Percentiles rank a stretch among this genome's conserved stretches.
phyloP scores from a whole-genome alignment of 2,329 filamentous ascomycete species.

The Peltaster fructicola region DNA sequence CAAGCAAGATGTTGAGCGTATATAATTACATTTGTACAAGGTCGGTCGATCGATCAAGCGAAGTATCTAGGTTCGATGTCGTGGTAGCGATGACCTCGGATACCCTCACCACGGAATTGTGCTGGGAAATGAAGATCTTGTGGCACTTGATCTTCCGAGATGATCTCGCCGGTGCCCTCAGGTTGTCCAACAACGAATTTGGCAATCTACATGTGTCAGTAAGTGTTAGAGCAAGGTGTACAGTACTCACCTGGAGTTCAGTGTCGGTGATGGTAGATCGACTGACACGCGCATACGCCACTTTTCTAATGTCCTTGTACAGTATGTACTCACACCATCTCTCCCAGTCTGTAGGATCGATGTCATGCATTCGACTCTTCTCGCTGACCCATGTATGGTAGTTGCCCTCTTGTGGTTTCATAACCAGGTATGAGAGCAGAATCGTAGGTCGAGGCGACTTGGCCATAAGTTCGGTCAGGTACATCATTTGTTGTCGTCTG shows the following conservation, averaged over 20 bases:
- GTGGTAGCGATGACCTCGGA: conserved; percentile 80
- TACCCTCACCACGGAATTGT: conserved; percentile 68
- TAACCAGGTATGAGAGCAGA: conserved; percentile 81
- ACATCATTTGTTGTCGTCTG: conserved; percentile 67
- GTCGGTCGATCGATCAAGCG: neutral
- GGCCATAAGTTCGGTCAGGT: conserved; percentile 77
- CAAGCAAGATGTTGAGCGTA: too few relatives aligned
- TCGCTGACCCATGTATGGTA: conserved; percentile 91
- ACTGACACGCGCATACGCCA: conserved; percentile 78
- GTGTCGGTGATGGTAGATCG: conserved; percentile 90
- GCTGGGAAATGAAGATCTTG: conserved; percentile 67
- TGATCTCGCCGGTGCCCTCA: conserved; percentile 45
- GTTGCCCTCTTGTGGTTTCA: conserved; percentile 76
- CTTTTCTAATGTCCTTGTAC: conserved; percentile 72
- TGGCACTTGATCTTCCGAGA: conserved; percentile 58
- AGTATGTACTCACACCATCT: conserved; percentile 98
- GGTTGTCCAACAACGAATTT: conserved; percentile 75
- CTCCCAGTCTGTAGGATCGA: conserved; percentile 86
- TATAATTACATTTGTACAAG: conserved; percentile 1
- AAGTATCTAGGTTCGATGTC: conserved; percentile 18
- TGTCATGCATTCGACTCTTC: conserved; percentile 80
- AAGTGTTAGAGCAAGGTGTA: conserved; percentile 6
- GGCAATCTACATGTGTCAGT: conserved; percentile 38
- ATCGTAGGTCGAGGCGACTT: conserved; percentile 63
- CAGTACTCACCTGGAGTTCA: conserved; percentile 57